Evolutionary conservation across 768 basidiomycete genomes (phyloP).

Genomic region (Phlegmacium glaucopus): DNA sequence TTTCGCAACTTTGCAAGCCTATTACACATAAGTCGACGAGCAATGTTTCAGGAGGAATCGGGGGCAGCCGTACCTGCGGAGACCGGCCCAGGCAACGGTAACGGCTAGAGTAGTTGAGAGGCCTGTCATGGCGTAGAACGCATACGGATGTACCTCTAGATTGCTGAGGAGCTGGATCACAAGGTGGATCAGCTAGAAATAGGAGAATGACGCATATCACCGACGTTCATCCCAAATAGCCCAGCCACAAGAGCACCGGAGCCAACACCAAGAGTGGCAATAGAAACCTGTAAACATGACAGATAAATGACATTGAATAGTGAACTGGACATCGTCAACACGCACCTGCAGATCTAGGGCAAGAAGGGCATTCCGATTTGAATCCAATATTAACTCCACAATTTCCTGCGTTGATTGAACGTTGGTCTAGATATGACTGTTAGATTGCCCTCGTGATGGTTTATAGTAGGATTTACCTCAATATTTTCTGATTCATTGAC

Average conservation of each 20-base stretch:
- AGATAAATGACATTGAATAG: slow-evolving; percentile 6
- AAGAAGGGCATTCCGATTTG: slow-evolving; percentile 89
- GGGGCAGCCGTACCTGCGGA: slow-evolving; percentile 50
- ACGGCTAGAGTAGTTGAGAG: slow-evolving; percentile 56
- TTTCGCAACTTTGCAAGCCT: slow-evolving; percentile 45
- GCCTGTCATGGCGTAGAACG: slow-evolving; percentile 66
- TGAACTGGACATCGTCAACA: neutral
- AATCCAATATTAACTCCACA: slow-evolving; percentile 93
- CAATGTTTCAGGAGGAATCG: neutral
- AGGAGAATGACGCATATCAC: slow-evolving; percentile 23
- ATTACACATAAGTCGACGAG: neutral
- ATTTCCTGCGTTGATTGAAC: slow-evolving; percentile 98
- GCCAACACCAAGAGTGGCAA: slow-evolving; percentile 90
- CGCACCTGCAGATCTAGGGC: slow-evolving; percentile 85
- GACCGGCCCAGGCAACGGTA: slow-evolving; percentile 60
- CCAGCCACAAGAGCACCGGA: slow-evolving; percentile 88
- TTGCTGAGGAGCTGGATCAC: slow-evolving; percentile 62
- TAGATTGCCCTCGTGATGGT: slow-evolving; percentile 1
- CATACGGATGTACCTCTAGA: slow-evolving; percentile 69
- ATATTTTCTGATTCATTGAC: slow-evolving; percentile 90
- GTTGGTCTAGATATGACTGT: slow-evolving; percentile 54
- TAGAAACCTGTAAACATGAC: slow-evolving; percentile 66
- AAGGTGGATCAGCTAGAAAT: slow-evolving; percentile 6
- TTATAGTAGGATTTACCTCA: slow-evolving; percentile 44
- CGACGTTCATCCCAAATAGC: slow-evolving; percentile 94